Conservation (phyloP, 2,329 filamentous ascomycete species). For the Beauveria medogensis region DNA sequence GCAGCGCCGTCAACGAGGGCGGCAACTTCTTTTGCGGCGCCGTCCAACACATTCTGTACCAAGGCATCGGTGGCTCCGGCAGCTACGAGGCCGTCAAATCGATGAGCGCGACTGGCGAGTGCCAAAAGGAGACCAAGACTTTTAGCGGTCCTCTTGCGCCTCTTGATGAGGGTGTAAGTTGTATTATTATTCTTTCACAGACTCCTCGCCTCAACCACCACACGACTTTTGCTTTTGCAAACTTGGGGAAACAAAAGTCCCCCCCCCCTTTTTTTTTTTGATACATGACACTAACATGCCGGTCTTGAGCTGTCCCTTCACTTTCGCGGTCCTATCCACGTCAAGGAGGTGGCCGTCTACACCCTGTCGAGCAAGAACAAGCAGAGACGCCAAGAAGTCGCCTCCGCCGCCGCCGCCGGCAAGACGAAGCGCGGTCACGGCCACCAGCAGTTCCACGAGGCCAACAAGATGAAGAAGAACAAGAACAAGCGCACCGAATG, state of each 20-base stretch:
- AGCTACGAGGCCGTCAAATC: slow-evolving; percentile 55
- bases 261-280: too few species aligned
- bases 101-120: slow-evolving; percentile 50
- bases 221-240: too few species aligned
- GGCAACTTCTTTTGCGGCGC: slow-evolving; percentile 61
- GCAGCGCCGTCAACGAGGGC: slow-evolving; percentile 26
- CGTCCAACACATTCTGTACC: slow-evolving; percentile 61
- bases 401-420: slow-evolving; percentile 15
- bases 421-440: slow-evolving; percentile 25
- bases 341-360: slow-evolving; percentile 65
- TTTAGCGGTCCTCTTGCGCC: slow-evolving; percentile 59
- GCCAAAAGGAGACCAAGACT: slow-evolving; percentile 39
- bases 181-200: too few species aligned
- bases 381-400: slow-evolving; percentile 19
- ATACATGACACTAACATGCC: neutral
- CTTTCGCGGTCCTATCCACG: slow-evolving; percentile 59
- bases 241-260: too few species aligned
- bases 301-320: slow-evolving; percentile 56
- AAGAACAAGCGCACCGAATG: slow-evolving; percentile 40
- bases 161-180: slow-evolving; percentile 60
- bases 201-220: too few species aligned
- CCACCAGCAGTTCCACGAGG: slow-evolving; percentile 44
- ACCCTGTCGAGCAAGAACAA: slow-evolving; percentile 33
- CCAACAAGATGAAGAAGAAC: slow-evolving; percentile 27
- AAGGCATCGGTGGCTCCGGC: slow-evolving; percentile 50